Evolutionary conservation across 768 basidiomycete genomes (phyloP), one percentile per base, ranked within the genome.

Genomic region (Lactifluus hygrophoroides): DNA sequence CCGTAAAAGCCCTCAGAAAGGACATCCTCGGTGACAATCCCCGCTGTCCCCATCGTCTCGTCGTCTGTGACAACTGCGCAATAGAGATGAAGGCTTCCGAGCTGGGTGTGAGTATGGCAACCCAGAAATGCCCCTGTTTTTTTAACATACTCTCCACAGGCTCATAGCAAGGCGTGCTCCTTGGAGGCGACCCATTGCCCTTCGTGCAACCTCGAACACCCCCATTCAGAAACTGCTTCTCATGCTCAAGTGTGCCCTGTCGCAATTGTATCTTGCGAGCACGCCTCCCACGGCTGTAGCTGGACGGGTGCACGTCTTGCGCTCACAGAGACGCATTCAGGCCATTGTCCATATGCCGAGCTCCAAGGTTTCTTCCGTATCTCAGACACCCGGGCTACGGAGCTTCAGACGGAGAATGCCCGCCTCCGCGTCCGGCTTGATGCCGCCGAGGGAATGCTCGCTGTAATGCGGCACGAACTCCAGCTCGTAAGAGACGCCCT

Each of bases 361-460:
- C 74, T 87, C 64, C 81, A 81, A 65, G 82, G 79, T 32, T 84
- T 85, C 69, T 77, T 86, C 54, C 60, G 74, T 3, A 58, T 79
- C 34, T 73, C 79, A 61, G 65, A 67, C 5, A 43, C 56, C 4
- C 50, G 59, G 14, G 69, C 68, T 40, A 58, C 71, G 42, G 74
- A 72, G 50, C 72, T 90, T 3, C 73, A 74, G 38, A 76, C 82
- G 55, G 87, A 92, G 67, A 92, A 92, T 65, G 71, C 77, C 17
- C 57, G 81, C 9, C 76, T 93, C 17, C 79, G 81, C 27, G 76
- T 78, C 60, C 77, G 78, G 32, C 72, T 88, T 9, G 78, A 81
- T 13, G 74, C 76, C 0, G 70, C 89, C 21, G 88, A 90, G 66
- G 76, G 76, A 16, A 70, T 76, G 2, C 66, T 86, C 23, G 75